phyloP scores from a whole-genome alignment of 2,329 filamentous ascomycete genomes.

The Pseudogymnoascus sp. region DNA sequence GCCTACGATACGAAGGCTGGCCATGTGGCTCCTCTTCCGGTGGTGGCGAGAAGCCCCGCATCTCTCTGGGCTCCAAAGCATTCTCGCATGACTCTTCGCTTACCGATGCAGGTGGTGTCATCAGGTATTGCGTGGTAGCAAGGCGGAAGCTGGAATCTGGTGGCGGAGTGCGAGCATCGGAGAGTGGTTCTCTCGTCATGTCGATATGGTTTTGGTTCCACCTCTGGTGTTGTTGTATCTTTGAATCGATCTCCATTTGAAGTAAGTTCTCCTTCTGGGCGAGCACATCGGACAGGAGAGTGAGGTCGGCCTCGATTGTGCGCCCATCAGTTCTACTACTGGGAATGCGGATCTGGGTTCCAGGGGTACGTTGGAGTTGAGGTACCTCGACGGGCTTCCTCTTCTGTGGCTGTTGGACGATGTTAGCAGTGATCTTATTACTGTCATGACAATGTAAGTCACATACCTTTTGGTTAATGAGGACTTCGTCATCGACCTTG shows the following conservation, averaged over 20 bases:
- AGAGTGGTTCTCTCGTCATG: constrained; percentile 76
- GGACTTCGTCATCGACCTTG: constrained; percentile 87
- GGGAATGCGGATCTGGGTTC: constrained; percentile 61
- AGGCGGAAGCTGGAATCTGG: constrained; percentile 60
- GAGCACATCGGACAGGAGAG: constrained; percentile 66
- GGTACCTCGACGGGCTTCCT: constrained; percentile 55
- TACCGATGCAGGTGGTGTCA: constrained; percentile 52
- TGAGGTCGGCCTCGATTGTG: constrained; percentile 69
- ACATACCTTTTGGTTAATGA: constrained; percentile 86
- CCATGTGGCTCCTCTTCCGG: constrained; percentile 25
- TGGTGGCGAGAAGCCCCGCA: constrained; percentile 23
- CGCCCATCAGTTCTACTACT: constrained; percentile 60
- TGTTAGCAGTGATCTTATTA: constrained; percentile 25
- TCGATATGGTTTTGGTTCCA: constrained; percentile 92
- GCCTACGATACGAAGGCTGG: constrained; percentile 66
- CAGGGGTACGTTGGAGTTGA: constrained; percentile 51
- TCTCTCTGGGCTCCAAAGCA: constrained; percentile 22
- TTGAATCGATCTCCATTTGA: constrained; percentile 73
- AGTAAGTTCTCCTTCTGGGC: constrained; percentile 78
- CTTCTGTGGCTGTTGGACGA: constrained; percentile 54
- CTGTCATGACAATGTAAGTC: constrained; percentile 27
- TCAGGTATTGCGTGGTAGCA: constrained; percentile 63
- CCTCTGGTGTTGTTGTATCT: constrained; percentile 78
- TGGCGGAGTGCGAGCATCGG: constrained; percentile 62
- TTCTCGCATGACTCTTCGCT: constrained; percentile 30